phyloP scores from a whole-genome alignment of 805 yeast genomes.

The Yarrowia sp. region DNA sequence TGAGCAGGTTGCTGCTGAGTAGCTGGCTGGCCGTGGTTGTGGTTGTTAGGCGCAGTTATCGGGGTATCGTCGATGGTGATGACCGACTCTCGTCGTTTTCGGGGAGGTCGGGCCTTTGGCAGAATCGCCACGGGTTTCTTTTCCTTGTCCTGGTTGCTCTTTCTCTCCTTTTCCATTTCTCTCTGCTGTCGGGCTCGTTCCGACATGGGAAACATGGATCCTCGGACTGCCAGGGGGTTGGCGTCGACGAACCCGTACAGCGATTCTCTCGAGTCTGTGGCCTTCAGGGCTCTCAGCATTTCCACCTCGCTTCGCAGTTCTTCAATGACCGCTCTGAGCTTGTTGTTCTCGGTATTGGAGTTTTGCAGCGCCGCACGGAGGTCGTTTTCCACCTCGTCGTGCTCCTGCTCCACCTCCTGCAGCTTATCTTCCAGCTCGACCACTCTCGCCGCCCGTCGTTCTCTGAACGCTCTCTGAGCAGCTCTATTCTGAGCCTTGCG shows the following conservation, averaged over 20 bases:
- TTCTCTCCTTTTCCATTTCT: slow-evolving; percentile 31
- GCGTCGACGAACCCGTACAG: slow-evolving; percentile 34
- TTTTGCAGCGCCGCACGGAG: slow-evolving; percentile 25
- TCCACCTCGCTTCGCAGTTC: slow-evolving; percentile 27
- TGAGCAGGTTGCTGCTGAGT: background rate
- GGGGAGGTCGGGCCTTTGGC: slow-evolving; percentile 9
- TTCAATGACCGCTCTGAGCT: slow-evolving; percentile 45
- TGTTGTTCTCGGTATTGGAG: slow-evolving; percentile 45
- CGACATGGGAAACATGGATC: slow-evolving; percentile 38
- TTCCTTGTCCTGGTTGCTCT: slow-evolving; percentile 3
- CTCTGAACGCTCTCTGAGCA: slow-evolving; percentile 34
- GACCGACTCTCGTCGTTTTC: slow-evolving; percentile 14
- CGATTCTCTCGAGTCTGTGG: slow-evolving; percentile 25
- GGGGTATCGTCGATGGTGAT: slow-evolving; percentile 2
- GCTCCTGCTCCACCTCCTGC: slow-evolving; percentile 15
- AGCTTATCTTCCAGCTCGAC: slow-evolving; percentile 11
- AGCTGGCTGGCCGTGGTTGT: background rate
- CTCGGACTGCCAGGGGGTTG: slow-evolving; percentile 29
- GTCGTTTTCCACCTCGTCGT: slow-evolving; percentile 22
- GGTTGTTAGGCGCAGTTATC: background rate
- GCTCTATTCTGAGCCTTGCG: slow-evolving; percentile 33
- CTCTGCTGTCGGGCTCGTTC: slow-evolving; percentile 29
- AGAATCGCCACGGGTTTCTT: slow-evolving; percentile 21
- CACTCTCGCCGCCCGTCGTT: slow-evolving; percentile 37
- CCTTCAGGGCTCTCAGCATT: slow-evolving; percentile 15